phyloP scores from a whole-genome alignment of 441 rosid genomes.

The Jatropha podagrica region DNA sequence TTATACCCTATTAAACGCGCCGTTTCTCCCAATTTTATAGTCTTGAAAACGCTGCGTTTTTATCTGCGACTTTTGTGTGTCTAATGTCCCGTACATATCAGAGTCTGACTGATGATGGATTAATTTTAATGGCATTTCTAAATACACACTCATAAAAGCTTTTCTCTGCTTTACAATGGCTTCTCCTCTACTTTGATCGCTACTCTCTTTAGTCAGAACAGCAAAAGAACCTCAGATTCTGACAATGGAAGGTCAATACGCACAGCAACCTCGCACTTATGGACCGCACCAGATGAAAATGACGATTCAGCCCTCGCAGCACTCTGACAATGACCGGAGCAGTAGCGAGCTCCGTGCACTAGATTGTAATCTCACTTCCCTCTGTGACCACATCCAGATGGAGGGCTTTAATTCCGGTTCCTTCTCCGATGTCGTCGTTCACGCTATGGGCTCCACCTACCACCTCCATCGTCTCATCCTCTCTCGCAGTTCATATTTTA shows the following conservation, averaged over 20 bases:
- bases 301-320: conserved; percentile 50
- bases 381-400: conserved; percentile 84
- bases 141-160: background rate
- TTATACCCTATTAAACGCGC: background rate
- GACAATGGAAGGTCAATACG: conserved; percentile 16
- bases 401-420: conserved; percentile 85
- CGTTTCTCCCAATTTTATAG: background rate
- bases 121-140: too few species aligned
- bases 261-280: conserved; percentile 35
- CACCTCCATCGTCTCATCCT: conserved; percentile 91
- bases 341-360: conserved; percentile 65
- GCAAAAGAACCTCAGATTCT: background rate
- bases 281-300: conserved; percentile 46
- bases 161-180: conserved; percentile 5
- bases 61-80: background rate
- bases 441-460: conserved; percentile 81
- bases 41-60: conserved; percentile 24
- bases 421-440: conserved; percentile 85
- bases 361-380: conserved; percentile 82
- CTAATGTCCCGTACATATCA: background rate
- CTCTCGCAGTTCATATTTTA: conserved; percentile 96
- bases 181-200: conserved; percentile 21
- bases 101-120: background rate
- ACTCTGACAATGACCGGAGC: conserved; percentile 65
- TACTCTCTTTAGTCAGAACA: background rate